Percentiles rank a stretch among this genome's conserved stretches.
These are phyloP conservation scores for Aphanomyces cochlioides DNA, from an alignment of 352 stramenopile genomes.

Conservation along the genomic window DNA sequence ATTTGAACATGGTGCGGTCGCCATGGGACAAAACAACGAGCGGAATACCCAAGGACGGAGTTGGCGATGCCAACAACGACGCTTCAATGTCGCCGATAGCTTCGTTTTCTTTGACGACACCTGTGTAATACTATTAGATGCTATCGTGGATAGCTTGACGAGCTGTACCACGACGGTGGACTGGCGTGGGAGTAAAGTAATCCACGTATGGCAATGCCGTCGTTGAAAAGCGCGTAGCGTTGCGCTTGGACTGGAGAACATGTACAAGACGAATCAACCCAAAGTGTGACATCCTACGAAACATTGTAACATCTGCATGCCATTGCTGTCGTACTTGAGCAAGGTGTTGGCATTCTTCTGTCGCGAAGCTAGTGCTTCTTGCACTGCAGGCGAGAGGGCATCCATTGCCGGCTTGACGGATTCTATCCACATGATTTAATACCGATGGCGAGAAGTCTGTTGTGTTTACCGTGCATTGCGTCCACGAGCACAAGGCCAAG, in stretches of 20 bases:
- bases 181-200: slow-evolving; percentile 59
- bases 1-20: slow-evolving; percentile 60
- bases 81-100: slow-evolving; percentile 59
- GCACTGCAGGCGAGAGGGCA: slow-evolving; percentile 54
- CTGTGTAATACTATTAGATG: not conserved
- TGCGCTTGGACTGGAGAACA: slow-evolving; percentile 57
- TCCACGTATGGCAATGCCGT: slow-evolving; percentile 54
- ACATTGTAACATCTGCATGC: not conserved
- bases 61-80: slow-evolving; percentile 41
- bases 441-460: not conserved
- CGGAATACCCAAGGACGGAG: slow-evolving; percentile 38
- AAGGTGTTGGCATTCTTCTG: slow-evolving; percentile 62
- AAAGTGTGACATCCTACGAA: slow-evolving; percentile 36
- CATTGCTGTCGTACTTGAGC: slow-evolving; percentile 33
- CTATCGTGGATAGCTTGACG: not conserved
- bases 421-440: slow-evolving; percentile 35
- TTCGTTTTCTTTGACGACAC: slow-evolving; percentile 50
- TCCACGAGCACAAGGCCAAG: slow-evolving; percentile 67
- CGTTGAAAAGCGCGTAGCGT: slow-evolving; percentile 49
- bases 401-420: slow-evolving; percentile 57
- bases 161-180: slow-evolving; percentile 44
- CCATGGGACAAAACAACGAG: slow-evolving; percentile 69
- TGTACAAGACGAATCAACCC: slow-evolving; percentile 69
- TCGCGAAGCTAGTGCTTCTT: slow-evolving; percentile 51
- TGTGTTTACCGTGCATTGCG: slow-evolving; percentile 46